Base-by-base conservation (phyloP, 78 protist genomes). In the Chrysochromulina tobinii region DNA sequence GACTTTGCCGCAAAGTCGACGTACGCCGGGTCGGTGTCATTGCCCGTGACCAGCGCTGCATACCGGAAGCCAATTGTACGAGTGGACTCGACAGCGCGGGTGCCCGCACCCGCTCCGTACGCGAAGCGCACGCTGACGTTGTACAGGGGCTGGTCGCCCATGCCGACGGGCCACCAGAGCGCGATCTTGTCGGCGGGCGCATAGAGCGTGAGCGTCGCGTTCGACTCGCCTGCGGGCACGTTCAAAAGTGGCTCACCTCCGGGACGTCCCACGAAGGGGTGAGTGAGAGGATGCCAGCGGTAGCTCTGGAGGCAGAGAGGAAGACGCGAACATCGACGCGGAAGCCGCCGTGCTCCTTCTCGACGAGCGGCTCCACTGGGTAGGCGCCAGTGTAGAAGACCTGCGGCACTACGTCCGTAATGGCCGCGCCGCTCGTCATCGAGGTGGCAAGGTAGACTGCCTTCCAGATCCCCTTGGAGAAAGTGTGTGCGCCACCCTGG, bases 141-240 rank as follows among this genome's bases (percentile, higher is more conserved):
- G 84, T 93, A 93, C 51, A 93, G 86, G 17, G 58, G 83, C 51
- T 20, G 93, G 18, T 12, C 57, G 27, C 94, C 94, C 23, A 81
- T 6, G n/a, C 89, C 72, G 14, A 0, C 7, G 23, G 94, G 94
- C 94, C 92, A 89, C 94, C 94, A 93, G 27, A 93, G 92, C 50
- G 7, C 4, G 4, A 93, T n/a, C 23, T 58, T 53, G 20, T 50
- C 23, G 7, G 94, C 90, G 48, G 8, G 2, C 25, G 59, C 94
- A 61, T 38, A 38, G 38, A 92, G 81, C n/a, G 2, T 21, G 69
- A 9, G 48, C 59, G 79, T 75, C 12, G 51, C 20, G 64, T 15
- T 21, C 50, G 1, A 8, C 64, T 89, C 68, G 84, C 61, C 72
- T 18, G 11, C n/a, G 8, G 91, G 66, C 20, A 89, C 25, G 53